Percentiles rank a stretch among this genome's conserved stretches.
phyloP scores from a whole-genome alignment of 306 rosid genomes.

The Fragaria vesca region DNA sequence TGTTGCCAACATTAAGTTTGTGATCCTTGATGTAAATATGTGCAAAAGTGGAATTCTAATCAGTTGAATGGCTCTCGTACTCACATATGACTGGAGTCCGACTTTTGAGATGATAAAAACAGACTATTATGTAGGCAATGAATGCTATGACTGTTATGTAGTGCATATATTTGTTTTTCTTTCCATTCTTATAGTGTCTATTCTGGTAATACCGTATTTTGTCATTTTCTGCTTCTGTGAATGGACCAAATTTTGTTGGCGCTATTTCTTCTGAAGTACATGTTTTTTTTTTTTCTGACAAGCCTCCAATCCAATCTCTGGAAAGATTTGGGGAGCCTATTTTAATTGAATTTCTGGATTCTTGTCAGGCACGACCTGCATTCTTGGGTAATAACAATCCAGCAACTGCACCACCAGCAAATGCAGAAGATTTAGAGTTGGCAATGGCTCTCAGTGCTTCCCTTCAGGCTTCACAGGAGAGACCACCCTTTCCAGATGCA shows the following conservation, averaged over 20 bases:
- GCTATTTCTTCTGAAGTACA: neutral
- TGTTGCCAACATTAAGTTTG: neutral
- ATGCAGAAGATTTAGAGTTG: constrained; percentile 68
- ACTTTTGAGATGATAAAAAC: neutral
- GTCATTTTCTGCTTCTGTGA: neutral
- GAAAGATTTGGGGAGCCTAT: constrained; percentile 8
- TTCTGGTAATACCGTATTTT: neutral
- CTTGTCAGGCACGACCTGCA: constrained; percentile 57
- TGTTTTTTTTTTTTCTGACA: neutral
- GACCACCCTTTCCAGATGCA: constrained; percentile 44
- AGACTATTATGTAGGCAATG: neutral
- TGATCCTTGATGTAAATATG: neutral
- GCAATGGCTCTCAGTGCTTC: constrained; percentile 74
- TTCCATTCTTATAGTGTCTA: neutral
- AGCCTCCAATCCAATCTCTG: neutral
- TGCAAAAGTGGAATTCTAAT: neutral
- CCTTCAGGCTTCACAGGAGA: constrained; percentile 57
- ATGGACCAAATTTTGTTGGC: neutral
- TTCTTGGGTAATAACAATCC: constrained; percentile 56
- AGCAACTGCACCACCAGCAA: constrained; percentile 70
- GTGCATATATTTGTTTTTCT: neutral
- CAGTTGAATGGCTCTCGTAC: neutral
- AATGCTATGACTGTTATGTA: neutral
- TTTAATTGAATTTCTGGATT: constrained; percentile 14
- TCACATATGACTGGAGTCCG: neutral